Conservation (phyloP, 805 yeast genomes). For the Myxozyma vanderwaltii region DNA sequence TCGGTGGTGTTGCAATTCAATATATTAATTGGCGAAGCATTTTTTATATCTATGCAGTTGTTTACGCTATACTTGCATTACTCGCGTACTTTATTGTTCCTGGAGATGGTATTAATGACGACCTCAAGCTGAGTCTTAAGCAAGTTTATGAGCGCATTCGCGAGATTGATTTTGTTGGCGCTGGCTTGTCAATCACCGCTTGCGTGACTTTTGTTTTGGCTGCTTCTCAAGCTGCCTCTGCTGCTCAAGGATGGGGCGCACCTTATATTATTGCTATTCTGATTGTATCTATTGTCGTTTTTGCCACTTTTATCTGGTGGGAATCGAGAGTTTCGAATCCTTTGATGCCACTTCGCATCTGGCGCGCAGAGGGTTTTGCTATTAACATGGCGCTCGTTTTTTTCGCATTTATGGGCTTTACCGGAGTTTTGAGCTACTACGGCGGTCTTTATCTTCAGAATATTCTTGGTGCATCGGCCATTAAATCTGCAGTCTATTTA, state of each 20-base stretch:
- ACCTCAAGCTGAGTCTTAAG: neutral
- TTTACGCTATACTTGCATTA: slow-evolving; percentile 41
- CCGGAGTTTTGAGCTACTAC: slow-evolving; percentile 47
- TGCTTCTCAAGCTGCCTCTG: slow-evolving; percentile 49
- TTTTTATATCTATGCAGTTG: slow-evolving; percentile 48
- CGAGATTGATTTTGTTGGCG: slow-evolving; percentile 50
- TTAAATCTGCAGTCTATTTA: slow-evolving; percentile 50
- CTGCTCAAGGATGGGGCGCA: slow-evolving; percentile 50
- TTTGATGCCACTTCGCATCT: slow-evolving; percentile 52
- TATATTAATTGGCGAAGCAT: slow-evolving; percentile 49
- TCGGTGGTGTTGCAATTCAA: slow-evolving; percentile 50
- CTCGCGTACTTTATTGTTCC: slow-evolving; percentile 44
- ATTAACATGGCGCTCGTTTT: slow-evolving; percentile 46
- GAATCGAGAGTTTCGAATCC: slow-evolving; percentile 47
- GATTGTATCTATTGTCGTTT: slow-evolving; percentile 45
- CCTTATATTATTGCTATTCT: slow-evolving; percentile 51
- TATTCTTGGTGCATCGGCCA: slow-evolving; percentile 45
- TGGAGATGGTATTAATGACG: slow-evolving; percentile 39
- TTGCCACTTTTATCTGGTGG: slow-evolving; percentile 46
- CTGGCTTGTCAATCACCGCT: slow-evolving; percentile 47
- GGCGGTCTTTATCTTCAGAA: slow-evolving; percentile 50
- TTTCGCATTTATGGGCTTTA: slow-evolving; percentile 50
- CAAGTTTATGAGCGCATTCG: slow-evolving; percentile 9
- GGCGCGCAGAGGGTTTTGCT: slow-evolving; percentile 47
- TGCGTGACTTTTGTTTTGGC: slow-evolving; percentile 50